Evolutionary conservation across 345 rosid genomes (phyloP).

Genomic region (Eucalyptus grandis): DNA sequence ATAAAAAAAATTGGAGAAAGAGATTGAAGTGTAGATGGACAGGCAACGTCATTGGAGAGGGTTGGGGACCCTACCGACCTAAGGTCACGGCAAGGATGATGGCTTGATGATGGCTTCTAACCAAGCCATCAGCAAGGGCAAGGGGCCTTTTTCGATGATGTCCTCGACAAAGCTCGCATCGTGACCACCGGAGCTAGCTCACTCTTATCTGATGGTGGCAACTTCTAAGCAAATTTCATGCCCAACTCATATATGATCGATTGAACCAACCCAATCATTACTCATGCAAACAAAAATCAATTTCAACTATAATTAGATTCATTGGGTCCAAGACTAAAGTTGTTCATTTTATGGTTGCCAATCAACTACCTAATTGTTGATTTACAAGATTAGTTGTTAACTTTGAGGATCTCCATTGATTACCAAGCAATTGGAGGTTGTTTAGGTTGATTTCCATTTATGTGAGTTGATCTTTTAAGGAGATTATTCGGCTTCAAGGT

Average conservation of each 20-base stretch:
- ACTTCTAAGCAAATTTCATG: accelerated
- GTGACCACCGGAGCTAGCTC: too few species aligned
- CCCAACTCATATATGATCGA: accelerated
- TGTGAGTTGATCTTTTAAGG: neutral
- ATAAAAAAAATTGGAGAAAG: neutral
- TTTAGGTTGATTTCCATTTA: neutral
- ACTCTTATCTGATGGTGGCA: accelerated
- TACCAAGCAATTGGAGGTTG: neutral
- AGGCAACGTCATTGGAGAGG: neutral
- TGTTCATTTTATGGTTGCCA: neutral
- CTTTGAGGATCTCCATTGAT: neutral
- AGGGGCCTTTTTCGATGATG: neutral
- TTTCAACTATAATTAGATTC: neutral
- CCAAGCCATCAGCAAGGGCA: neutral
- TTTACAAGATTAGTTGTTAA: neutral
- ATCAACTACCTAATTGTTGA: neutral
- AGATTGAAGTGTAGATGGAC: neutral
- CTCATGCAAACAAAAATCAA: neutral
- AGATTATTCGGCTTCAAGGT: neutral
- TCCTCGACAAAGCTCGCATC: neutral
- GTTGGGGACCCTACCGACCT: neutral
- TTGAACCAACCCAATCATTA: neutral
- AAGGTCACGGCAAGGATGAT: neutral
- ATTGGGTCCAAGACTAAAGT: neutral
- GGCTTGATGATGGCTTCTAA: neutral